These are phyloP conservation scores for Aethionema arabicum DNA, from an alignment of 345 rosid species.

Conservation along the genomic window DNA sequence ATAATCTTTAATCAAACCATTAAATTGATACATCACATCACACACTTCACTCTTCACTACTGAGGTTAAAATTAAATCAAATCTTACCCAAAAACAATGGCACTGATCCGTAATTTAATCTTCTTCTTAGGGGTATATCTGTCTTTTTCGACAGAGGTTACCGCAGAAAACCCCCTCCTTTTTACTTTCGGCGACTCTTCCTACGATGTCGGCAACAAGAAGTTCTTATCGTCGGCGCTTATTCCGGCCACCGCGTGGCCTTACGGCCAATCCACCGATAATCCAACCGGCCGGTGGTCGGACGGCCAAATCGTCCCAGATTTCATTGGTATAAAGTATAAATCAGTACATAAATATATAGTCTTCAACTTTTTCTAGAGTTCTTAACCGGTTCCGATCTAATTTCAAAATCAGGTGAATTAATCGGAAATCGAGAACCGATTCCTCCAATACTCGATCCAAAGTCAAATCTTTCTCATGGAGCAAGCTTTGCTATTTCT, in stretches of 20 bases:
- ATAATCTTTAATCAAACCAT: too few relatives aligned
- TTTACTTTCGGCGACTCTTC: constrained; percentile 42
- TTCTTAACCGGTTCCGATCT: constrained; percentile 7
- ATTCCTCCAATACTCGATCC: constrained; percentile 35
- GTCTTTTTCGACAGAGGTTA: constrained; percentile 17
- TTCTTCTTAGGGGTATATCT: constrained; percentile 19
- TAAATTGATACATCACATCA: too few relatives aligned
- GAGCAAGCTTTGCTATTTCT: constrained; percentile 37
- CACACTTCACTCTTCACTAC: too few relatives aligned
- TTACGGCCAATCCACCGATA: constrained; percentile 35
- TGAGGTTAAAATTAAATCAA: too few relatives aligned
- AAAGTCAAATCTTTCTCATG: constrained; percentile 32
- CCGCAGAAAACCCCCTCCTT: constrained; percentile 34
- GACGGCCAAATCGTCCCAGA: constrained; percentile 38
- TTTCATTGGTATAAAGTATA: constrained; percentile 23
- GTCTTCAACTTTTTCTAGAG: not conserved
- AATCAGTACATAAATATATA: not conserved
- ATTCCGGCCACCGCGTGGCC: constrained; percentile 41
- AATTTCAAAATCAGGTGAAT: constrained; percentile 19
- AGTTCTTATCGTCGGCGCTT: constrained; percentile 25
- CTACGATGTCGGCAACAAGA: constrained; percentile 41
- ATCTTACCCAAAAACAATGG: constrained; percentile 6
- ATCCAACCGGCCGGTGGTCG: constrained; percentile 38
- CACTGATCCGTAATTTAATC: constrained; percentile 8
- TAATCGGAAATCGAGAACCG: constrained; percentile 22